Evolutionary conservation across 768 basidiomycete species (phyloP).

Genomic region (Boletus rubescentipes): DNA sequence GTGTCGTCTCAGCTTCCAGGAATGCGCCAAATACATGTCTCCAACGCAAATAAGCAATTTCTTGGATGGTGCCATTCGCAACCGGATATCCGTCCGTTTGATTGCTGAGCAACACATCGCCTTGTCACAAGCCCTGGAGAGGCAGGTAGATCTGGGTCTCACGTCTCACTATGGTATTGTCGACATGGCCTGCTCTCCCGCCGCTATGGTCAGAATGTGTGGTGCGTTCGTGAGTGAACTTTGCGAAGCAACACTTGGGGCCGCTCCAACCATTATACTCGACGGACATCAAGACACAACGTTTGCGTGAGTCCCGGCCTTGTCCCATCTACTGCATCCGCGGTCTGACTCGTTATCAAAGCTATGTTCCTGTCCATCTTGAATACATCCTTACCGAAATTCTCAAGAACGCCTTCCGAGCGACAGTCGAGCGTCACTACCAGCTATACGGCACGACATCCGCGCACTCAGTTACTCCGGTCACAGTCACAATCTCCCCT

Average conservation of each 20-base stretch:
- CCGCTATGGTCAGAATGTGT: constrained; percentile 74
- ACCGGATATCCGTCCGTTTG: constrained; percentile 82
- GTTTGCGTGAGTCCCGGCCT: constrained; percentile 64
- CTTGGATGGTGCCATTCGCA: constrained; percentile 80
- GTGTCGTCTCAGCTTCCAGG: constrained; percentile 63
- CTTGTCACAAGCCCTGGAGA: constrained; percentile 64
- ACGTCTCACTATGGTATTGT: constrained; percentile 67
- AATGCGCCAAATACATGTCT: constrained; percentile 81
- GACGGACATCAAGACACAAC: constrained; percentile 70
- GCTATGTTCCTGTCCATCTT: constrained; percentile 86
- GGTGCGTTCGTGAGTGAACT: constrained; percentile 81
- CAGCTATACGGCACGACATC: constrained; percentile 39
- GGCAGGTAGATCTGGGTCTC: constrained; percentile 30
- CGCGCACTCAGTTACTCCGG: constrained; percentile 50
- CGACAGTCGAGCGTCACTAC: constrained; percentile 76
- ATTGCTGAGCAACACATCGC: constrained; percentile 92
- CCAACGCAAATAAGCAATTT: constrained; percentile 77
- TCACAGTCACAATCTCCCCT: constrained; percentile 69
- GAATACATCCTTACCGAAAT: constrained; percentile 92
- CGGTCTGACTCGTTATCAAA: constrained; percentile 29
- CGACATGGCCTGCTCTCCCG: constrained; percentile 68
- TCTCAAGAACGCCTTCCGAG: constrained; percentile 88
- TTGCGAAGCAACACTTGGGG: constrained; percentile 81
- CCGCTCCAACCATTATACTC: constrained; percentile 62
- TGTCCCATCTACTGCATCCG: constrained; percentile 2